These are phyloP conservation scores for Coemansia sp. DNA, from an alignment of 192 early-diverging fungal species.

Conservation along the genomic window DNA sequence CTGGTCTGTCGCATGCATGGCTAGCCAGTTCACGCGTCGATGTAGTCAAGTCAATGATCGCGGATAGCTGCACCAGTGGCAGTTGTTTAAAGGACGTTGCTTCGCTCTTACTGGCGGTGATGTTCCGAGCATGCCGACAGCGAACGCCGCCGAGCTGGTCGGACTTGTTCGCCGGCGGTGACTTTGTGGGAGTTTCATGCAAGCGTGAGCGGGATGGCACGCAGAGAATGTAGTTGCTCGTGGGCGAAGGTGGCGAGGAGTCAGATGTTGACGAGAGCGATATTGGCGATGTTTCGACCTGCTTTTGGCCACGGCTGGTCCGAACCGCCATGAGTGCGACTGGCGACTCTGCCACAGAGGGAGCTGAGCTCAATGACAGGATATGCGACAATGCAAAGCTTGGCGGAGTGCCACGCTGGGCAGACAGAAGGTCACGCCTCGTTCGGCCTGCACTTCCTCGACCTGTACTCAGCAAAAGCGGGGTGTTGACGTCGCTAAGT, in stretches of 20 bases:
- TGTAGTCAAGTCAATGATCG: constrained; percentile 25
- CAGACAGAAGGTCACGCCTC: not conserved
- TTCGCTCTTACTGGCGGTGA: not conserved
- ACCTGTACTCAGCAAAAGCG: not conserved
- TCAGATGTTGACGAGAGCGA: constrained; percentile 13
- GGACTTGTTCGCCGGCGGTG: not conserved
- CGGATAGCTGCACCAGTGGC: constrained; percentile 2
- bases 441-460: not conserved
- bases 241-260: constrained; percentile 20
- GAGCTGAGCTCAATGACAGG: not conserved
- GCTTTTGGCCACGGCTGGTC: not conserved
- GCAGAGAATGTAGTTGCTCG: not conserved
- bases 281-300: not conserved
- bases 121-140: not conserved
- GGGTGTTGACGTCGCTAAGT: not conserved
- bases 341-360: not conserved
- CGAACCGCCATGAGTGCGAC: not conserved
- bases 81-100: not conserved
- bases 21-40: constrained; percentile 2
- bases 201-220: not conserved
- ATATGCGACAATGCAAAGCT: not conserved
- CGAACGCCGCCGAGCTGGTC: not conserved
- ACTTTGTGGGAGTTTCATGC: constrained; percentile 25
- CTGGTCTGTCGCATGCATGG: not conserved
- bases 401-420: not conserved